phyloP scores from a whole-genome alignment of 2,329 filamentous ascomycete genomes.

The Xylaria digitata region DNA sequence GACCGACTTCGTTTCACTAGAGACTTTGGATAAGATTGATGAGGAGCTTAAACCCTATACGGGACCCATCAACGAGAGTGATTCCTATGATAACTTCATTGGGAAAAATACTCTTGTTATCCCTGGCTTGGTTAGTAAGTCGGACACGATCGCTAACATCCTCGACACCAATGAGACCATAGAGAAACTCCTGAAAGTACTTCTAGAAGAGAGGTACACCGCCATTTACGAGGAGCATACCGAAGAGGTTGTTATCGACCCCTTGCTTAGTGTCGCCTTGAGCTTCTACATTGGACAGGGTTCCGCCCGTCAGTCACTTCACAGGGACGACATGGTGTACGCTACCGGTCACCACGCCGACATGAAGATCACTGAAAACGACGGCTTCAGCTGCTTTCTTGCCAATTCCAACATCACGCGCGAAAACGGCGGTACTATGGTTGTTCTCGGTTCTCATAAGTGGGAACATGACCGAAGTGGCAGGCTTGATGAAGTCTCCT shows the following conservation, averaged over 20 bases:
- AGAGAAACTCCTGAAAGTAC: slow-evolving; percentile 18
- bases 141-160: slow-evolving; percentile 20
- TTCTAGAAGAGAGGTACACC: slow-evolving; percentile 18
- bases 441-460: slow-evolving; percentile 23
- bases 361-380: slow-evolving; percentile 7
- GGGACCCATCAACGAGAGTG: not conserved
- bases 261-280: slow-evolving; percentile 19
- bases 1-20: slow-evolving; percentile 19
- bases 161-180: slow-evolving; percentile 23
- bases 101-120: slow-evolving; percentile 21
- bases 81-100: slow-evolving; percentile 24
- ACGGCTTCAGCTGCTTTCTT: slow-evolving; percentile 22
- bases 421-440: slow-evolving; percentile 22
- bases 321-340: slow-evolving; percentile 24
- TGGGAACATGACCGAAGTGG: slow-evolving; percentile 26
- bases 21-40: slow-evolving; percentile 25
- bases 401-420: slow-evolving; percentile 13
- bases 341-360: slow-evolving; percentile 3
- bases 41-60: slow-evolving; percentile 22
- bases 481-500: slow-evolving; percentile 19
- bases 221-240: slow-evolving; percentile 21
- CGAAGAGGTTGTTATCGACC: slow-evolving; percentile 20
- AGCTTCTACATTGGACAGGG: slow-evolving; percentile 13
- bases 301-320: slow-evolving; percentile 20
- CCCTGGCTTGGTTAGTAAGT: slow-evolving; percentile 16